Evolutionary conservation across 2,329 filamentous ascomycete species (phyloP).

Genomic region (Parastagonospora avenae): DNA sequence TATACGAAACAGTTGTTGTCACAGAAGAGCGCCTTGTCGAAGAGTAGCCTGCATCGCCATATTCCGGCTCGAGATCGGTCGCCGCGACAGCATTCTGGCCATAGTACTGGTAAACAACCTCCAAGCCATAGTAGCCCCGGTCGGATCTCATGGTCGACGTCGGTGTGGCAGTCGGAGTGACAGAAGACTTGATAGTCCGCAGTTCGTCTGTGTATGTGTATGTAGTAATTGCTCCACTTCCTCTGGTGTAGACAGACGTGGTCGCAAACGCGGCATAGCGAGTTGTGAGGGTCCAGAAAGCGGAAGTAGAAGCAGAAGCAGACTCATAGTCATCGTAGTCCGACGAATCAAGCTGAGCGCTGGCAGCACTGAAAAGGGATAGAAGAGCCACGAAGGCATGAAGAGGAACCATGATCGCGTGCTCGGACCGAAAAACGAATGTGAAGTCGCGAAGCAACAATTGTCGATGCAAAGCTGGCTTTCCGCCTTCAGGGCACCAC

Average conservation of each 20-base stretch:
- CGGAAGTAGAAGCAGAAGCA: constrained; percentile 1
- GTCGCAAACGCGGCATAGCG: constrained; percentile 23
- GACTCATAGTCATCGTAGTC: background rate
- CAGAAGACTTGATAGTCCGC: constrained; percentile 26
- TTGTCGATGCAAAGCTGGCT: constrained; percentile 14
- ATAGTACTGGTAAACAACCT: constrained; percentile 29
- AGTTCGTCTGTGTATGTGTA: constrained; percentile 12
- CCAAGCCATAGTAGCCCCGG: constrained; percentile 15
- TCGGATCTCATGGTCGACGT: constrained; percentile 17
- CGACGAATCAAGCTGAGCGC: constrained; percentile 10
- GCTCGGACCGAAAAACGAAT: constrained; percentile 6
- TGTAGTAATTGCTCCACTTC: constrained; percentile 8
- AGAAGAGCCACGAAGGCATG: constrained; percentile 18
- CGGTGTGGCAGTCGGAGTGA: constrained; percentile 32
- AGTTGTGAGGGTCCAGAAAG: constrained; percentile 34
- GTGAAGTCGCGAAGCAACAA: constrained; percentile 14
- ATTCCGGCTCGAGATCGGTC: constrained; percentile 27
- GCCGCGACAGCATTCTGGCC: constrained; percentile 21
- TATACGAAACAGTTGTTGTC: constrained; percentile 14
- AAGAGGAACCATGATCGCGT: constrained; percentile 22
- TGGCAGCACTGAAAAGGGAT: constrained; percentile 13
- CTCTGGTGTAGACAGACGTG: constrained; percentile 18
- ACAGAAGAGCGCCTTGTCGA: constrained; percentile 10
- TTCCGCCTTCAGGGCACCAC: constrained; percentile 14
- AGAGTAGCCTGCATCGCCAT: constrained; percentile 11